These are phyloP conservation scores for Chrysosporium keratinophilum DNA, from an alignment of 2,329 filamentous ascomycete genomes.

Conservation along the genomic window DNA sequence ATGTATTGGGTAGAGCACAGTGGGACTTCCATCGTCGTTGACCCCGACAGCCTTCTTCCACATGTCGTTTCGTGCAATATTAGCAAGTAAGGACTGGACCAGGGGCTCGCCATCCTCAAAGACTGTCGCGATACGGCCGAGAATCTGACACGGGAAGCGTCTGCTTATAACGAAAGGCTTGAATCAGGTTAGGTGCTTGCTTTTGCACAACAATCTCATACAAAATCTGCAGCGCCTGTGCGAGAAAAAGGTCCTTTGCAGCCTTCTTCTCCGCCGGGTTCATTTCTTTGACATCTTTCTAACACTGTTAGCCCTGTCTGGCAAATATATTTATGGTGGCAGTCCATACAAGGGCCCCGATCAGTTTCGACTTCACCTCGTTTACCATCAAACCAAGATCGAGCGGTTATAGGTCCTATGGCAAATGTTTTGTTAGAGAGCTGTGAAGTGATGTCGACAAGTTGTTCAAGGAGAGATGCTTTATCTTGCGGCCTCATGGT, in stretches of 20 bases:
- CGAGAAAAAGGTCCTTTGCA: slow-evolving; percentile 15
- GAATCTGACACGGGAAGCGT: background rate
- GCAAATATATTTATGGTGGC: background rate
- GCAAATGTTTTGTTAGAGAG: slow-evolving; percentile 9
- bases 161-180: background rate
- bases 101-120: background rate
- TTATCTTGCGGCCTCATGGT: background rate
- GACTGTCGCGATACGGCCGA: background rate
- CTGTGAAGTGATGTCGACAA: background rate
- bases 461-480: background rate
- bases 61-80: background rate
- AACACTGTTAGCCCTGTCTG: background rate
- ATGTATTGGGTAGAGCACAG: slow-evolving; percentile 15
- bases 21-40: slow-evolving; percentile 5
- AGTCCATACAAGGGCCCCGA: slow-evolving; percentile 20
- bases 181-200: background rate
- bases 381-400: slow-evolving; percentile 20
- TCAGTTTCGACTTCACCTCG: slow-evolving; percentile 17
- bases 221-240: slow-evolving; percentile 20
- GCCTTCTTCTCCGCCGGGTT: slow-evolving; percentile 14
- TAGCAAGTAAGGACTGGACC: background rate
- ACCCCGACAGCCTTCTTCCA: background rate
- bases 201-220: slow-evolving; percentile 7
- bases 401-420: slow-evolving; percentile 19
- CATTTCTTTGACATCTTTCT: slow-evolving; percentile 17